phyloP scores from a whole-genome alignment of 1,284 basidiomycete genomes.

The Microbotryum intermedium region DNA sequence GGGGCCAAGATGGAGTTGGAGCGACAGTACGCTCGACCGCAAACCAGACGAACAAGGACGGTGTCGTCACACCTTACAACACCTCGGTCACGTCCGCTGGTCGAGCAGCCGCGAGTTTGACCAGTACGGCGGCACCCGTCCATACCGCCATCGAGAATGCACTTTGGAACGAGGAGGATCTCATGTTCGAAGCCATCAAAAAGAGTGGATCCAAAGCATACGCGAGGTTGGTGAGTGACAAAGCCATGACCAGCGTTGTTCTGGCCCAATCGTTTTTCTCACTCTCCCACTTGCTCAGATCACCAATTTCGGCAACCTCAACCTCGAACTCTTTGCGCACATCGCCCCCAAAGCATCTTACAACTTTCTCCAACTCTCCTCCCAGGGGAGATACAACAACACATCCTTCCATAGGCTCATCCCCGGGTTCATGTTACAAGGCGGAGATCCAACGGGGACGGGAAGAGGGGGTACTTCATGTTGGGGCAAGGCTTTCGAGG shows the following conservation, averaged over 20 bases:
- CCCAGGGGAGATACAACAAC: conserved; percentile 79
- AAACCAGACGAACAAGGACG: neutral
- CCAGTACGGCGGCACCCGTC: conserved; percentile 81
- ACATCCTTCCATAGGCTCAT: conserved; percentile 83
- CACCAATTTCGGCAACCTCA: conserved; percentile 70
- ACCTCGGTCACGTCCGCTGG: conserved; percentile 83
- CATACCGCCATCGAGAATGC: conserved; percentile 67
- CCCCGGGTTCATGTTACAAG: conserved; percentile 81
- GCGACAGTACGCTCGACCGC: conserved; percentile 2
- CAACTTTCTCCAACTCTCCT: conserved; percentile 85
- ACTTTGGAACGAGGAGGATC: conserved; percentile 84
- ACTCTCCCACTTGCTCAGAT: neutral
- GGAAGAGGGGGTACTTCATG: conserved; percentile 86
- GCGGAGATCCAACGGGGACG: conserved; percentile 59
- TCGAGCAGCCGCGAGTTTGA: conserved; percentile 82
- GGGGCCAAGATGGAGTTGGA: neutral
- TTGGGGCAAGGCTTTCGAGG: conserved; percentile 91
- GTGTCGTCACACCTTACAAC: conserved; percentile 55
- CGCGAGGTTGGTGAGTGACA: conserved; percentile 16
- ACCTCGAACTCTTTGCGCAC: conserved; percentile 85
- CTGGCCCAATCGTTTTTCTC: too few relatives aligned
- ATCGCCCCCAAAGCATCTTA: conserved; percentile 97
- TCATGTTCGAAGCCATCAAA: conserved; percentile 58
- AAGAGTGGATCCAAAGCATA: conserved; percentile 27
- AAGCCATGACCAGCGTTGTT: conserved; percentile 7